Evolutionary conservation across 2,329 filamentous ascomycete genomes (phyloP).

Genomic region (Lojkania enalia): DNA sequence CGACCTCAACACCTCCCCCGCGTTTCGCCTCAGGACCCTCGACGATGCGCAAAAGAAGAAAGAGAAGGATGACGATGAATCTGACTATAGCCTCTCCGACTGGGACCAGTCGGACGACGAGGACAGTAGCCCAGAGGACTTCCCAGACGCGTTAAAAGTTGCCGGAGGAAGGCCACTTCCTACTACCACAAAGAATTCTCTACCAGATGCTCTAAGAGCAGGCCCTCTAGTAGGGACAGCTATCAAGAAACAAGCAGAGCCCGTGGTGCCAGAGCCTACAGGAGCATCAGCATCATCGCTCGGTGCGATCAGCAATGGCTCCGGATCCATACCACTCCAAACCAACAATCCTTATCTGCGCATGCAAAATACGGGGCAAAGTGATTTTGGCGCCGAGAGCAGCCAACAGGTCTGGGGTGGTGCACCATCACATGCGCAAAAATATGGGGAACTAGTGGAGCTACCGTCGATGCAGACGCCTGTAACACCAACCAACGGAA

Average conservation of each 20-base stretch:
- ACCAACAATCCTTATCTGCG: conserved; percentile 52
- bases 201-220: conserved; percentile 37
- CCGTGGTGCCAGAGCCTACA: conserved; percentile 34
- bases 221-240: conserved; percentile 38
- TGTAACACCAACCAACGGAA: conserved; percentile 40
- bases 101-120: conserved; percentile 43
- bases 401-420: conserved; percentile 47
- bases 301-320: conserved; percentile 35
- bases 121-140: conserved; percentile 31
- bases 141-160: conserved; percentile 43
- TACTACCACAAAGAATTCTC: conserved; percentile 13
- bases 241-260: conserved; percentile 34
- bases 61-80: conserved; percentile 26
- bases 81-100: conserved; percentile 40
- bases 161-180: conserved; percentile 35
- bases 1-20: conserved; percentile 41
- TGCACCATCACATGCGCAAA: conserved; percentile 24
- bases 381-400: conserved; percentile 40
- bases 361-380: conserved; percentile 44
- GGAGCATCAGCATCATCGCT: conserved; percentile 34
- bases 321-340: conserved; percentile 38
- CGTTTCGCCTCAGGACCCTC: conserved; percentile 44
- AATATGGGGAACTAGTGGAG: conserved; percentile 44
- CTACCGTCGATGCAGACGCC: conserved; percentile 48
- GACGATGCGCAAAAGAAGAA: conserved; percentile 33